Evolutionary conservation across 2,329 filamentous ascomycete genomes (phyloP).

Genomic region (Cryphonectria radicalis): DNA sequence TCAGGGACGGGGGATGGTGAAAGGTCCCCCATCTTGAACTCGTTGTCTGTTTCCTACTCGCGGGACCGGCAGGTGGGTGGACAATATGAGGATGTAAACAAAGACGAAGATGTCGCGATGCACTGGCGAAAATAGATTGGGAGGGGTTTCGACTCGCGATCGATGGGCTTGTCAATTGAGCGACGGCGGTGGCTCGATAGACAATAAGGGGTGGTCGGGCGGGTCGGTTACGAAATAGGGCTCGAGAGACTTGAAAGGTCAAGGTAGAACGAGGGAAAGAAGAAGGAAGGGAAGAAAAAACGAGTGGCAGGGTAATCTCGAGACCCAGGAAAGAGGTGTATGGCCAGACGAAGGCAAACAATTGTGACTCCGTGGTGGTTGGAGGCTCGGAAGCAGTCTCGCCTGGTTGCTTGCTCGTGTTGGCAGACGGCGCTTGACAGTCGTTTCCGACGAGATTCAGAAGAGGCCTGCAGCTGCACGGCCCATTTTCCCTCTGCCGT

Average conservation of each 20-base stretch:
- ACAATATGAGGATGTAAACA: conserved; percentile 2
- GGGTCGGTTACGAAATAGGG: background rate
- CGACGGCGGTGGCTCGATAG: conserved; percentile 10
- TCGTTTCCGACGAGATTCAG: conserved; percentile 5
- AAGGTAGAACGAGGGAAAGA: conserved; percentile 16
- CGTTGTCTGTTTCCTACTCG: conserved; percentile 1
- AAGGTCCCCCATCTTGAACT: conserved; percentile 43
- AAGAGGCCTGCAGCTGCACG: conserved; percentile 21
- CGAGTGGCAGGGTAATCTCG: conserved; percentile 25
- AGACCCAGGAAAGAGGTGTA: conserved; percentile 21
- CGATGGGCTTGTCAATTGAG: conserved; percentile 16
- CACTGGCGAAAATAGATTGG: background rate
- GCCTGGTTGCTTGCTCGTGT: background rate
- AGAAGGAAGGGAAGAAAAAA: conserved; percentile 13
- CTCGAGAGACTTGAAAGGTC: conserved; percentile 11
- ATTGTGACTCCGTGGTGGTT: conserved; percentile 14
- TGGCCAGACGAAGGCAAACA: conserved; percentile 15
- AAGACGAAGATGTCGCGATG: background rate
- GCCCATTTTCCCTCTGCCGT: conserved; percentile 18
- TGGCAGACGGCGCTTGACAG: background rate
- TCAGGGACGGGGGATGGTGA: conserved; percentile 62
- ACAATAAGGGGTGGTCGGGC: background rate
- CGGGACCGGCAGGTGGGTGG: background rate
- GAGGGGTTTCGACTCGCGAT: conserved; percentile 18
- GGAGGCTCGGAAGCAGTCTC: conserved; percentile 6